Evolutionary conservation across 2,329 filamentous ascomycete genomes (phyloP).

Genomic region (Fusarium avenaceum): DNA sequence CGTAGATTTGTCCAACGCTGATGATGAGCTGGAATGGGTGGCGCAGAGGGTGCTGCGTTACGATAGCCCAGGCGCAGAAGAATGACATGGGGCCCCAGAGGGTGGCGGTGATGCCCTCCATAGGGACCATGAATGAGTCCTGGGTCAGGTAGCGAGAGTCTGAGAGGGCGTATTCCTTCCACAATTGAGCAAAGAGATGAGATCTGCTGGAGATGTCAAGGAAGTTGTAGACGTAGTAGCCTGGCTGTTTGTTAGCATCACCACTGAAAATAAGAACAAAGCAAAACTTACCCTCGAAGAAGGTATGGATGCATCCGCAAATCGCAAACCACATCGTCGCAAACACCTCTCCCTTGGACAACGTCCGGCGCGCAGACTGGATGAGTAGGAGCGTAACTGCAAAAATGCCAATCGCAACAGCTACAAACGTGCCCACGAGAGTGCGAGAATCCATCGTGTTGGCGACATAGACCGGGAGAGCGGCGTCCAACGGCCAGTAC

Average conservation of each 20-base stretch:
- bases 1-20: constrained; percentile 65
- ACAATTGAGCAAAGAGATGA: constrained; percentile 66
- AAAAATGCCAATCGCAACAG: constrained; percentile 70
- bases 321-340: constrained; percentile 82
- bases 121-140: constrained; percentile 67
- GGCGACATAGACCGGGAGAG: constrained; percentile 73
- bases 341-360: constrained; percentile 67
- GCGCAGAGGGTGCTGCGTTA: constrained; percentile 60
- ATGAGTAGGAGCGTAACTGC: constrained; percentile 66
- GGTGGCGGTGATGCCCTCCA: constrained; percentile 67
- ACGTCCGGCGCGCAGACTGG: constrained; percentile 64
- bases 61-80: constrained; percentile 60
- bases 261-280: fast-evolving
- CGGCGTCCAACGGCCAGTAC: constrained; percentile 77
- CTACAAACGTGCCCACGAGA: constrained; percentile 72
- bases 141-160: constrained; percentile 68
- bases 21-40: constrained; percentile 64
- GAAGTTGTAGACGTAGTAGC: constrained; percentile 64
- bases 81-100: constrained; percentile 68
- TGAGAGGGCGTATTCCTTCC: constrained; percentile 70
- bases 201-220: constrained; percentile 56
- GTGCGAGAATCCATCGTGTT: constrained; percentile 73
- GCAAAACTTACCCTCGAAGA: constrained; percentile 56
- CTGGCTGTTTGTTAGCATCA: constrained; percentile 44
- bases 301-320: constrained; percentile 67